A percentile compares a stretch with the other conserved stretches of the same genome.
phyloP scores from a whole-genome alignment of 2,329 filamentous ascomycete species.

The Penicillium sp. region DNA sequence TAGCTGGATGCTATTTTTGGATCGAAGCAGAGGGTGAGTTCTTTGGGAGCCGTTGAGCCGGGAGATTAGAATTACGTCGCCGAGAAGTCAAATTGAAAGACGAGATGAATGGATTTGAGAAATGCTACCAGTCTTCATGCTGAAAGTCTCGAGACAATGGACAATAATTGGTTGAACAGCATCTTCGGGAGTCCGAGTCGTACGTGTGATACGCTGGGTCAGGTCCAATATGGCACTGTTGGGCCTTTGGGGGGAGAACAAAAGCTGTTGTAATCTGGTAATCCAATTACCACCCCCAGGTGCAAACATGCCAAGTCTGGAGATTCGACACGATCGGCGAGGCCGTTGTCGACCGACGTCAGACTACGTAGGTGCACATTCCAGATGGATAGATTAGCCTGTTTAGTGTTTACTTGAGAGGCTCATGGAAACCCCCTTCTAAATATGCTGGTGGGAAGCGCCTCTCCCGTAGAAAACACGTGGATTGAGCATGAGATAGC shows the following conservation, averaged over 20 bases:
- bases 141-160: background rate
- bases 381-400: background rate
- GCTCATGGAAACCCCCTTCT: background rate
- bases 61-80: constrained; percentile 2
- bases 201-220: constrained; percentile 3
- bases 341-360: constrained; percentile 11
- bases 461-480: constrained; percentile 6
- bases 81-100: background rate
- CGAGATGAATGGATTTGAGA: background rate
- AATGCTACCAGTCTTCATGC: background rate
- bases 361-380: constrained; percentile 11
- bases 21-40: constrained; percentile 7
- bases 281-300: constrained; percentile 23
- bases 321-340: constrained; percentile 22
- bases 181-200: constrained; percentile 1
- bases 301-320: constrained; percentile 35
- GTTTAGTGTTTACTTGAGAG: background rate
- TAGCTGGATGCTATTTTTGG: constrained; percentile 33
- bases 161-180: too few species aligned
- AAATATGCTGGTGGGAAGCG: background rate
- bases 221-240: background rate
- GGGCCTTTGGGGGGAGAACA: background rate
- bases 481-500: background rate
- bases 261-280: constrained; percentile 12
- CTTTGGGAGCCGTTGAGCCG: constrained; percentile 9